These are phyloP conservation scores for sunflower (Helianthus annuus) DNA, from an alignment of 129 eudicot genomes.

Conservation along the genomic window DNA sequence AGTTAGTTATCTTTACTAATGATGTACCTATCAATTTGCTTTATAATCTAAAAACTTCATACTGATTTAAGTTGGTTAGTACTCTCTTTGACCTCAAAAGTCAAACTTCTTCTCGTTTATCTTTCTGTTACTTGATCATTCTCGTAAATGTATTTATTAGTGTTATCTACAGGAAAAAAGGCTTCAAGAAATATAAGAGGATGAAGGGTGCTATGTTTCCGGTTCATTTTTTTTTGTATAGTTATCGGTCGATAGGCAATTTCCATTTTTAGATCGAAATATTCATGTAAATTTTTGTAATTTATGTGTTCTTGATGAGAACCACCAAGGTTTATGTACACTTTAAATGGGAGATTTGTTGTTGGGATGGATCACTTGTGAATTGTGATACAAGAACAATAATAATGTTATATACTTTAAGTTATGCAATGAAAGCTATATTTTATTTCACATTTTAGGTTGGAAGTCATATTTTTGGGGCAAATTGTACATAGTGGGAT, in stretches of 20 bases:
- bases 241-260: constrained; percentile 1
- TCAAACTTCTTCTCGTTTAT: background rate
- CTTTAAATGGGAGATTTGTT: background rate
- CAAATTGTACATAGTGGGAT: too few relatives aligned
- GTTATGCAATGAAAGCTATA: too few relatives aligned
- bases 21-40: too few relatives aligned
- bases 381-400: background rate
- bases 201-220: constrained; percentile 20
- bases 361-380: constrained; percentile 15
- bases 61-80: background rate
- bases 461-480: too few relatives aligned
- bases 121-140: constrained; percentile 2
- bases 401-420: too few relatives aligned
- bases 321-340: background rate
- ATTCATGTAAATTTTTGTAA: constrained; percentile 31
- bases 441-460: too few relatives aligned
- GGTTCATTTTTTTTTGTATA: constrained; percentile 11
- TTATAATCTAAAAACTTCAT: too few relatives aligned
- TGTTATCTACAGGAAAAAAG: constrained; percentile 28
- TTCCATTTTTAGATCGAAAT: background rate
- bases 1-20: background rate
- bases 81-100: constrained; percentile 20
- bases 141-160: background rate
- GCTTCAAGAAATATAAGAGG: constrained; percentile 26
- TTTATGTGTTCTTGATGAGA: background rate